Base-by-base conservation (phyloP, 106 monocot species). In the Xerophyta viscosa region DNA sequence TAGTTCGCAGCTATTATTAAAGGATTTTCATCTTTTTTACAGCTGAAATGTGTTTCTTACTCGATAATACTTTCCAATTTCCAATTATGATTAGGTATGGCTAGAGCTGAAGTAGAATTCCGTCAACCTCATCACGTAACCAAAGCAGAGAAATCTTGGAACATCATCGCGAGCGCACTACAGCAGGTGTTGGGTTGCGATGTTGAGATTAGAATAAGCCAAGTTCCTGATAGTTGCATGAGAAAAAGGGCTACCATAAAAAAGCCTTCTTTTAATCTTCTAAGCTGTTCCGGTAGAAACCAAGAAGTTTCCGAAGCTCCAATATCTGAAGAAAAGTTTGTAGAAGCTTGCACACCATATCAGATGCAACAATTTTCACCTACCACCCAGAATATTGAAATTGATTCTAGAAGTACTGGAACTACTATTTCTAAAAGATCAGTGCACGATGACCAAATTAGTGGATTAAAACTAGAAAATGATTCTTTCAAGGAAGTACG, bases 81-180 rank as follows among this genome's bases (percentile, higher is more conserved):
- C 46, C 65, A n/a, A n/a, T n/a, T n/a, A n/a, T n/a, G 33, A 36
- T 5, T 36, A 96, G 94, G 79, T 44, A 53, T 82, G 46, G 85
- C 86, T 31, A 77, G 82, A 66, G 89, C 79, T 54, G 78, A 89
- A 69, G 73, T 98, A 29, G 81, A 79, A 31, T 98, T 98, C 56
- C 70, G 19, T 58, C 72, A 66, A 48, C 79, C 67, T 17, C 76
- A 82, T 52, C 71, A 79, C 29, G 61, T 86, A 30, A 67, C 79
- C 3, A 89, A 65, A 41, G 96, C 96, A 8, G 85, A 84, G 51
- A 73, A 79, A 55, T 77, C 79, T 52, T 82, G 73, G 64, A 76
- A 82, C 52, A 20, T 76, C 49, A 89, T 98, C 31, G 76, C 78
- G 20, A 69, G 56, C 54, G 67, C 82, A 46, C 78, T 98, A 49